Evolutionary conservation across 129 eudicot genomes (phyloP), one percentile per base, ranked within the genome.

Genomic region (Artemisia argyi): DNA sequence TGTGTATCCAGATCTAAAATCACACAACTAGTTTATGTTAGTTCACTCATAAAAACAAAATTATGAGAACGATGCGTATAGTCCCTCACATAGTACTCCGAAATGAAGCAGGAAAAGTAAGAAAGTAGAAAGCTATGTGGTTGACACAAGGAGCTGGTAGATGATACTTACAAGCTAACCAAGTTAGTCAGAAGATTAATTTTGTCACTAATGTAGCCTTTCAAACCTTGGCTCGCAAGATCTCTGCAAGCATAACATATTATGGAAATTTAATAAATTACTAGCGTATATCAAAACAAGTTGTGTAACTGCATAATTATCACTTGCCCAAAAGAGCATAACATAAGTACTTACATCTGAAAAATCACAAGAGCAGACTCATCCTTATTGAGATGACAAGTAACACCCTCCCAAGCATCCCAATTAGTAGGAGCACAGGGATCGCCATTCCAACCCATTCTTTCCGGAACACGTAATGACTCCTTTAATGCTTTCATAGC

Each of bases 361-460:
- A 90, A 84, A 59, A 91, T 60, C 11, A 82, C 87, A 35, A 92
- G 91, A 60, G 83, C 83, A 68, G 91, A 72, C 7, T 81, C 91
- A 54, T 80, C 80, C 65, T 81, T 85, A 55, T 65, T 72, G 59
- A 81, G 80, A 76, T 78, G 86, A 52, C 98, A 92, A 11, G 95
- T 85, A 76, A 92, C 96, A 76, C 98, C 98, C 63, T 94, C 99
- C 99, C 99, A 95, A 28, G 99, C 94, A 95, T 88, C 97, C 99
- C 99, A 95, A 67, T 78, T 77, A 16, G 99, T 88, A 65, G 99
- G 99, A 61, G 99, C 93, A 65, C 99, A 95, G 17, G 99, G 99
- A 71, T 95, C 99, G 44, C 99, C 99, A 76, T 95, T 95, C 99
- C 99, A 95, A 11, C 99, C 97, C 99, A 95, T 90, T 73, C 99